Evolutionary conservation across 164 flowering plant genomes (phyloP).

Genomic region (Magnolia kwangsiensis): DNA sequence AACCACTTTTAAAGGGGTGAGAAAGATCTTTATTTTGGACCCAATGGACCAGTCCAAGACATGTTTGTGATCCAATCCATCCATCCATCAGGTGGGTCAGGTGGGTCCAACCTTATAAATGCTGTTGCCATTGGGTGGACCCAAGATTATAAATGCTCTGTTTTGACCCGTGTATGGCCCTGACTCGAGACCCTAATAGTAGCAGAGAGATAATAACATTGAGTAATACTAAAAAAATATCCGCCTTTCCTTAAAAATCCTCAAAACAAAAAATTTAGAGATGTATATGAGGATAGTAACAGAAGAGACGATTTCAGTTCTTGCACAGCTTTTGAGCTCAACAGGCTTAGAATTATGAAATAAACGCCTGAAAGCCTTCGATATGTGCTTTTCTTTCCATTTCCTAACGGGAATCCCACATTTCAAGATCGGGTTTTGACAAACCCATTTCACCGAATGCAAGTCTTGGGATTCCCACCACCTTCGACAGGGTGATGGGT

Average conservation of each 20-base stretch:
- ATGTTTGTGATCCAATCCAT: not conserved
- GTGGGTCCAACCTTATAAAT: not conserved
- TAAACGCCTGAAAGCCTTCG: slow-evolving; percentile 22
- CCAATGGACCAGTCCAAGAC: no score
- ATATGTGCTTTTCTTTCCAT: slow-evolving; percentile 12
- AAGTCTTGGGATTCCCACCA: not conserved
- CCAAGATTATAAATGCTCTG: not conserved
- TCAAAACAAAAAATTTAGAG: not conserved
- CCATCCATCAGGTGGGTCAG: not conserved
- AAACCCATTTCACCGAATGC: not conserved
- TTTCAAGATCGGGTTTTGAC: no score
- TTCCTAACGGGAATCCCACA: no score
- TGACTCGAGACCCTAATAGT: no score
- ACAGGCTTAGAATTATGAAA: slow-evolving; percentile 1
- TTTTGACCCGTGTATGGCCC: not conserved
- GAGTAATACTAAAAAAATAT: not conserved
- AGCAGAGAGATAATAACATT: not conserved
- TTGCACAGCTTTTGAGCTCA: slow-evolving; percentile 23
- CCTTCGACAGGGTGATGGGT: not conserved
- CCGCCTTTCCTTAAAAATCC: not conserved
- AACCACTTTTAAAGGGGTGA: no score
- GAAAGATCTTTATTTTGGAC: no score
- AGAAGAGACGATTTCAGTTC: not conserved
- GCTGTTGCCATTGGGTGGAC: no score
- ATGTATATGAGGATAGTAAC: not conserved